Evolutionary conservation across 306 rosid genomes (phyloP).

Genomic region (Dryas alaskensis): DNA sequence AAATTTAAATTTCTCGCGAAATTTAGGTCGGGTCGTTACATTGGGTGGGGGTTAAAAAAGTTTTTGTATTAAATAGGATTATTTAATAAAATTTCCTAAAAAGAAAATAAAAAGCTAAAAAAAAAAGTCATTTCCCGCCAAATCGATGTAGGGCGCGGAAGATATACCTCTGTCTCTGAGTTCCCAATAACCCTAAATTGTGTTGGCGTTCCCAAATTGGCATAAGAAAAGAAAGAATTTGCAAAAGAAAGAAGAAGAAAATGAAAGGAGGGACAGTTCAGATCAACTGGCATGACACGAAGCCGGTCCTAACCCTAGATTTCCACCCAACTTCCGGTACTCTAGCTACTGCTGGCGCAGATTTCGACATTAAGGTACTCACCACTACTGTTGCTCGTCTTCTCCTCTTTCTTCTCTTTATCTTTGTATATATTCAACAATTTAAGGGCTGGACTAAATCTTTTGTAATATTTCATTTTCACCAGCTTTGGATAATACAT

Average conservation of each 20-base stretch:
- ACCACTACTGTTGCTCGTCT: neutral
- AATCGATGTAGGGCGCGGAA: too few species aligned
- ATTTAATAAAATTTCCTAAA: too few species aligned
- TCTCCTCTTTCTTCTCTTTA: neutral
- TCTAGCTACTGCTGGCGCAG: constrained; percentile 97
- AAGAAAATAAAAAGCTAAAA: too few species aligned
- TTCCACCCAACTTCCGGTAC: constrained; percentile 67
- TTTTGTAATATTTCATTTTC: constrained; percentile 1
- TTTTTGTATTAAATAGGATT: too few species aligned
- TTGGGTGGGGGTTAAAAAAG: too few species aligned
- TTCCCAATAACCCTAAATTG: too few species aligned
- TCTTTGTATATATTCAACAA: neutral
- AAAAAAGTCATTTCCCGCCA: too few species aligned
- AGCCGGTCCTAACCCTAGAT: constrained; percentile 80
- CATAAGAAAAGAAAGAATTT: too few species aligned
- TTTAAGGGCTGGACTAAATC: neutral
- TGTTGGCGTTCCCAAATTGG: too few species aligned
- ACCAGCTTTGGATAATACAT: constrained; percentile 73
- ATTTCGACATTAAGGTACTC: constrained; percentile 85
- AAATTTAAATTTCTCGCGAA: too few species aligned
- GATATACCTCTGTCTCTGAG: too few species aligned
- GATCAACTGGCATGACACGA: constrained; percentile 83
- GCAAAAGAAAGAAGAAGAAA: neutral
- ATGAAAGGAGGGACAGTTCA: constrained; percentile 93
- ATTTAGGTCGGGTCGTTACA: too few species aligned